Evolutionary conservation across 768 basidiomycete species (phyloP).

Genomic region (Psilocybe cubensis): DNA sequence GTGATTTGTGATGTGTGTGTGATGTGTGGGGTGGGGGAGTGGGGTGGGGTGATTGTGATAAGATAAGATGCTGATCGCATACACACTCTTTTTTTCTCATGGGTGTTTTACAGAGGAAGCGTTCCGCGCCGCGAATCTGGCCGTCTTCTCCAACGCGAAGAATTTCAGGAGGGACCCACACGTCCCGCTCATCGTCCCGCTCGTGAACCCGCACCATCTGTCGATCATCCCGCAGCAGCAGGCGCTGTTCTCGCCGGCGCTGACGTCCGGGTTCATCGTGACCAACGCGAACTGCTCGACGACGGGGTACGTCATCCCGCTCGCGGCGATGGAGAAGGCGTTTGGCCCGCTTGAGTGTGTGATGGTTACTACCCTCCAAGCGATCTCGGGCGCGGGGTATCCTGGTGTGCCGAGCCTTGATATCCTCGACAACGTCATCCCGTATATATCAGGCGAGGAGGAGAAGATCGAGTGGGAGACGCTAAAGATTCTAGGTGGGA

Average conservation of each 20-base stretch:
- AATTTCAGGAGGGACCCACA: conserved; percentile 91
- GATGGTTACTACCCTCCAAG: conserved; percentile 95
- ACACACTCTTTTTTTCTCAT: too few species aligned
- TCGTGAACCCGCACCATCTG: conserved; percentile 89
- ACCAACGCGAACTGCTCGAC: conserved; percentile 99
- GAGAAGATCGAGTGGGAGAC: conserved; percentile 99
- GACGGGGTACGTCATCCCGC: conserved; percentile 90
- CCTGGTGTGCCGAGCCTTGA: conserved; percentile 91
- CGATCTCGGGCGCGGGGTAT: conserved; percentile 97
- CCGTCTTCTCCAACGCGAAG: conserved; percentile 97
- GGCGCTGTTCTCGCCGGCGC: conserved; percentile 62
- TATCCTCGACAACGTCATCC: conserved; percentile 95
- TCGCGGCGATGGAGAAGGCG: conserved; percentile 83
- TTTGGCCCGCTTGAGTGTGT: conserved; percentile 95
- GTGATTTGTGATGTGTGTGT: background rate
- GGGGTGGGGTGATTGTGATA: too few species aligned
- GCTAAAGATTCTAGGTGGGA: conserved; percentile 91
- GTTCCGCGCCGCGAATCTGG: conserved; percentile 85
- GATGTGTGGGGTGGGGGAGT: too few species aligned
- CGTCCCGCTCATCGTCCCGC: conserved; percentile 94
- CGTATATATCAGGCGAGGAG: conserved; percentile 91
- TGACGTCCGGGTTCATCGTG: conserved; percentile 90
- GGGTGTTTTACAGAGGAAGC: conserved; percentile 78
- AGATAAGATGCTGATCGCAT: too few species aligned
- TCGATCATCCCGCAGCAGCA: conserved; percentile 86